Evolutionary conservation across 805 yeast species (phyloP), one percentile per base, ranked within the genome.

Genomic region (Saturnispora besseyi): DNA sequence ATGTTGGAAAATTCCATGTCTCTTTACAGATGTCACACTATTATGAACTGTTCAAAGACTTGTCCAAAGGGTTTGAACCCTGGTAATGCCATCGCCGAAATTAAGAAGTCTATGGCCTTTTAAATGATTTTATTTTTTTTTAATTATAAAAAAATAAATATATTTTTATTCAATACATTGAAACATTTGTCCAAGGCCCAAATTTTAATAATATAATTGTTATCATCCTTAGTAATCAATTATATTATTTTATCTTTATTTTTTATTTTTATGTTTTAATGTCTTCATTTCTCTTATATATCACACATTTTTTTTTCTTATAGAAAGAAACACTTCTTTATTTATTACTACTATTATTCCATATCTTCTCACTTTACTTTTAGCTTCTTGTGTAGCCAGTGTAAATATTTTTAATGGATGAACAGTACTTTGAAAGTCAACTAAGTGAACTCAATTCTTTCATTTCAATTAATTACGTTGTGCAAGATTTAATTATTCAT

Each of bases 31-130:
- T 93, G 99, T 72, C 99, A 91, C 76, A 93, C 99, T 53, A 93
- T 93, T 66, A 87, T 93, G 96, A 93, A 93, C 81, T 93, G 99
- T 81, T 79, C 99, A 48, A 84, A 80, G 67, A 93, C 99, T 51
- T 93, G 99, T 77, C 99, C 99, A 85, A 93, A 82, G 59, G 97
- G 96, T 57, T 79, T 93, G 75, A 93, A 93, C 73, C 99, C 99
- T 44, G 99, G 98, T 74, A 76, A 68, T 62, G 98, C 99, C 52
- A 93, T 93, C 72, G 98, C 98, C 57, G 89, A 88, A 72, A 89
- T 93, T 71, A 93, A 93, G 79, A 90, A 88, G 76, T 81, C 82
- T 65, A 78, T 93, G 78, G 93, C 96, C 48, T 77, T 85, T 62
- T 88, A 79, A 59, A 82, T 36, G 21, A 36, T 36, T 56, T 45